Percentiles rank a stretch among this genome's conserved stretches.
These are phyloP conservation scores for Neurospora sp. DNA, from an alignment of 495 filamentous ascomycete genomes.

Conservation along the genomic window DNA sequence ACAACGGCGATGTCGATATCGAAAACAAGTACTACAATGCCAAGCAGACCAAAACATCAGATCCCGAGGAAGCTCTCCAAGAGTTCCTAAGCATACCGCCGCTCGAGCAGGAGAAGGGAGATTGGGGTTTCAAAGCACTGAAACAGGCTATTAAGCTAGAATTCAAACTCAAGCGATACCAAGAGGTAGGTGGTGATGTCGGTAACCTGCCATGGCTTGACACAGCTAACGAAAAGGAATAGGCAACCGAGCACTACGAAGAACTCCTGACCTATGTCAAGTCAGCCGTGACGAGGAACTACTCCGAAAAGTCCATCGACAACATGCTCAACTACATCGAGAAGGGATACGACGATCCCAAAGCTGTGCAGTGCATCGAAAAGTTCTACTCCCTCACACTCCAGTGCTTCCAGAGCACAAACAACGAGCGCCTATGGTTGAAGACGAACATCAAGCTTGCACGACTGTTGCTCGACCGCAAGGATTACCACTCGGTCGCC, in stretches of 20 bases:
- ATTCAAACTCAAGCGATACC: constrained; percentile 76
- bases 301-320: constrained; percentile 98
- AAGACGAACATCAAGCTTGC: constrained; percentile 98
- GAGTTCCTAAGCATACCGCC: constrained; percentile 83
- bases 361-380: constrained; percentile 77
- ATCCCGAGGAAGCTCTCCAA: constrained; percentile 78
- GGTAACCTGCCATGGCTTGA: background rate
- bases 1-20: constrained; percentile 81
- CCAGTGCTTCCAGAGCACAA: constrained; percentile 89
- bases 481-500: constrained; percentile 70
- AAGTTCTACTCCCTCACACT: constrained; percentile 91
- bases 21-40: constrained; percentile 99
- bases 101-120: constrained; percentile 78
- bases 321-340: constrained; percentile 99
- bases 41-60: constrained; percentile 84
- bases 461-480: constrained; percentile 78
- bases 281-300: constrained; percentile 92
- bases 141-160: constrained; percentile 98
- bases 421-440: constrained; percentile 94
- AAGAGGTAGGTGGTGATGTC: constrained; percentile 47
- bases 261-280: constrained; percentile 97
- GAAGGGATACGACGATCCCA: constrained; percentile 74
- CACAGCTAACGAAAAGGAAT: constrained; percentile 7
- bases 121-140: constrained; percentile 97
- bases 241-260: constrained; percentile 92